Evolutionary conservation across 805 yeast genomes (phyloP).

Genomic region (Candida vartiovaarae): DNA sequence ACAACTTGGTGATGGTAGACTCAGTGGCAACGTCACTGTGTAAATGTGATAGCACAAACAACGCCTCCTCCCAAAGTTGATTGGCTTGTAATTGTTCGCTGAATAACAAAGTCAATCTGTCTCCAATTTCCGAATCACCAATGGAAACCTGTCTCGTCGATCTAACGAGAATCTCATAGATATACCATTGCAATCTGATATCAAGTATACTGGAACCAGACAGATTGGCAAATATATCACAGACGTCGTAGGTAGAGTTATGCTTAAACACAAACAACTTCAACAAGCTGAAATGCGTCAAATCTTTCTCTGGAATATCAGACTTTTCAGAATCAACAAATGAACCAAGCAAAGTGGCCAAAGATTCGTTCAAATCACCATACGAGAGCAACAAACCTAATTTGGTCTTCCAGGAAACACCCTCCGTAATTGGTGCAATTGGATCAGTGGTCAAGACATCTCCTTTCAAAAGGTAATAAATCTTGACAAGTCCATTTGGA

Average conservation of each 20-base stretch:
- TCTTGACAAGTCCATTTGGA: conserved; percentile 47
- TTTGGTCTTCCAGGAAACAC: conserved; percentile 59
- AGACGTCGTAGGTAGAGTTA: conserved; percentile 10
- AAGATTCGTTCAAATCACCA: conserved; percentile 38
- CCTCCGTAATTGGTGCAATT: conserved; percentile 31
- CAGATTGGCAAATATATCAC: conserved; percentile 13
- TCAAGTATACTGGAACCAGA: conserved; percentile 22
- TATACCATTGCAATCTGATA: conserved; percentile 43
- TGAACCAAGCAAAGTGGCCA: conserved; percentile 27
- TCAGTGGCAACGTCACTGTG: conserved; percentile 38
- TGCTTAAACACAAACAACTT: conserved; percentile 24
- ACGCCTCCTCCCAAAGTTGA: conserved; percentile 50
- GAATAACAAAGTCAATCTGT: conserved; percentile 33
- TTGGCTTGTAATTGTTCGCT: conserved; percentile 43
- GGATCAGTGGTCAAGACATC: conserved; percentile 26
- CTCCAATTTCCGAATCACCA: conserved; percentile 24
- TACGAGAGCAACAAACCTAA: conserved; percentile 58
- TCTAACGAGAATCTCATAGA: conserved; percentile 37
- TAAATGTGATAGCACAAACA: conserved; percentile 58
- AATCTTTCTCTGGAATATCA: conserved; percentile 10
- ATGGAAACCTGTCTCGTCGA: conserved; percentile 22
- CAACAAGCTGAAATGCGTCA: conserved; percentile 21
- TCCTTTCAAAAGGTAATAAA: conserved; percentile 62
- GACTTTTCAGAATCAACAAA: conserved; percentile 19
- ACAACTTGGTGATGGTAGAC: conserved; percentile 28